Base-by-base conservation (phyloP, 192 early-diverging fungal species). In the Entomortierella beljakovae region DNA sequence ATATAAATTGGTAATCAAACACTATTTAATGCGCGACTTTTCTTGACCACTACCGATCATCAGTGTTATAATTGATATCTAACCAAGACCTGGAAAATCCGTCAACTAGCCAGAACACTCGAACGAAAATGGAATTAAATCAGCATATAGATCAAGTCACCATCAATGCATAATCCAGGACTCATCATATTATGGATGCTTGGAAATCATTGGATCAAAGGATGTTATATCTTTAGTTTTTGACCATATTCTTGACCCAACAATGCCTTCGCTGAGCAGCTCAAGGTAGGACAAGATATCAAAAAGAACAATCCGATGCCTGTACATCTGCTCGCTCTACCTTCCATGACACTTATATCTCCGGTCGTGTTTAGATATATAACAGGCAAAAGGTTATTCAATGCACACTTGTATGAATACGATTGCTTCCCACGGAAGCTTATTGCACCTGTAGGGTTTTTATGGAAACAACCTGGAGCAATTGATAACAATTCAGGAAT, bases 111-210 rank as follows among this genome's bases (percentile, higher is more conserved):
- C 95, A 16, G 86, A 91, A 33, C 88, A 92, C 57, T 93, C 95
- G 20, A 96, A 94, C 79, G 94, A 94, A 55, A 95, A 97, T 76
- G 92, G 91, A 67, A 87, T 89, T 23, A 86, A 90, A 28, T 89
- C 93, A 2, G 85, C 86, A 8, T 94, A 92, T 77, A 83, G 94
- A 20, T 93, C 95, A 0, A 90, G 88, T 35, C 91, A 89, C 49
- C 86, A 94, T 43, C 80, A 92, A 42, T 92, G 88, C n/a, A 87
- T 94, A 37, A 61, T 94, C 1, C 92, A 95, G 63, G 98, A 99
- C 68, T 88, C 88, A 2, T 97, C 96, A 31, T 99, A 94, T 83
- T 83, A 83, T 57, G 77, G 80, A 6, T 92, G 88, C 37, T 49
- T 97, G 20, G 88, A 96, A 80, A 28, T 98, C n/a, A 66, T 68